Conservation (phyloP, 2,329 filamentous ascomycete genomes). For the Sporothrix variecibatus region DNA sequence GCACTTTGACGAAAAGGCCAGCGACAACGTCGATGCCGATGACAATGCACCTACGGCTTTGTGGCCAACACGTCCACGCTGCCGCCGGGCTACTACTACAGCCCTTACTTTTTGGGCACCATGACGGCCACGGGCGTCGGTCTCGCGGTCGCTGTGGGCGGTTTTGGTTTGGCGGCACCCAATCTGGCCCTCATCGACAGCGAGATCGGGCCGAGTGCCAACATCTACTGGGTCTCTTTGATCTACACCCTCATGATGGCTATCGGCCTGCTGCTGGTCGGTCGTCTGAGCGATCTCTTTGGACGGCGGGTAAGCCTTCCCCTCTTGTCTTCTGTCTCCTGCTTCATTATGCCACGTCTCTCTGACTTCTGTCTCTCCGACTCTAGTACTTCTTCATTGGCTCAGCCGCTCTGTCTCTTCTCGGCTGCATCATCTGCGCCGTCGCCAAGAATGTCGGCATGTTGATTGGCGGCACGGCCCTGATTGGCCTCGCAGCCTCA, state of each 20-base stretch:
- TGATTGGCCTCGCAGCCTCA: constrained; percentile 41
- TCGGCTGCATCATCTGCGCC: constrained; percentile 43
- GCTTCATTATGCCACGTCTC: too few species aligned
- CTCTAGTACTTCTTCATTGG: constrained; percentile 36
- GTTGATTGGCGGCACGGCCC: constrained; percentile 41
- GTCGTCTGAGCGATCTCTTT: constrained; percentile 33
- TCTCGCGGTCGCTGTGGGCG: neutral
- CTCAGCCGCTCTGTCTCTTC: constrained; percentile 37
- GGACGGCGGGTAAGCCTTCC: too few species aligned
- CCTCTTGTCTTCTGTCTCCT: too few species aligned
- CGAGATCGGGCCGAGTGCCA: constrained; percentile 28
- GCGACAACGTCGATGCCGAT: constrained; percentile 3
- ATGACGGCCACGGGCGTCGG: constrained; percentile 21
- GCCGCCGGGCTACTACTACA: constrained; percentile 25
- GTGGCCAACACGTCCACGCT: constrained; percentile 2
- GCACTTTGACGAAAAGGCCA: too few species aligned
- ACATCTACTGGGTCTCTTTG: constrained; percentile 37
- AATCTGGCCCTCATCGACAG: constrained; percentile 26
- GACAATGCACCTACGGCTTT: neutral
- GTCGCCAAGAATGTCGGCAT: constrained; percentile 40
- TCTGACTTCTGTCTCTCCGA: too few species aligned
- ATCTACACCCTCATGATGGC: constrained; percentile 34
- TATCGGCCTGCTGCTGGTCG: constrained; percentile 21
- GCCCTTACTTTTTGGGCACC: constrained; percentile 21
- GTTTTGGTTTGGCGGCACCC: constrained; percentile 30